Evolutionary conservation across 1,284 basidiomycete genomes (phyloP).

Genomic region (Wolfiporia cocos): DNA sequence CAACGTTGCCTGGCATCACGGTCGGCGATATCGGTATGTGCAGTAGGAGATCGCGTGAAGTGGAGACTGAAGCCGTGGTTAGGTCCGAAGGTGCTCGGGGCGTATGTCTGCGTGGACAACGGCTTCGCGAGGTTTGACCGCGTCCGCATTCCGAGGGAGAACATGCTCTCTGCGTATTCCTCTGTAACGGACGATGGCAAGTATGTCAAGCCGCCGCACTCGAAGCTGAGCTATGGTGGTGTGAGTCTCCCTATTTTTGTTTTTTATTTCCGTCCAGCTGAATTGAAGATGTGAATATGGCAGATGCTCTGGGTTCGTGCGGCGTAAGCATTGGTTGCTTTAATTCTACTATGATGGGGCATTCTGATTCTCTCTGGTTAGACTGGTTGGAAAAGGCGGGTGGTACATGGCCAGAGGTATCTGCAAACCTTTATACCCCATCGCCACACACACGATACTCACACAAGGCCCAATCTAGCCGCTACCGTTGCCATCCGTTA

Average conservation of each 20-base stretch:
- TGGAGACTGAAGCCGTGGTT: neutral
- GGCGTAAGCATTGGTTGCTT: constrained; percentile 28
- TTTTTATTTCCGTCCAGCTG: neutral
- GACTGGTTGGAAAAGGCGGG: constrained; percentile 56
- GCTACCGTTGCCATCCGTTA: constrained; percentile 74
- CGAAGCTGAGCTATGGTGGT: constrained; percentile 74
- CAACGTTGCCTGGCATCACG: constrained; percentile 53
- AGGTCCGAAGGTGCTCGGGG: constrained; percentile 64
- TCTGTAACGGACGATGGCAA: constrained; percentile 61
- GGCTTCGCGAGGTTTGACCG: constrained; percentile 68
- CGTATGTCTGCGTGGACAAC: constrained; percentile 55
- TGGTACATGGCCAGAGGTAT: constrained; percentile 57
- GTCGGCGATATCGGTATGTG: constrained; percentile 70
- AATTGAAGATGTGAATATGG: neutral
- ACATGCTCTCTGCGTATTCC: constrained; percentile 77
- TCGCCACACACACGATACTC: too few relatives aligned
- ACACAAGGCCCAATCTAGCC: constrained; percentile 40
- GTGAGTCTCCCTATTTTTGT: constrained; percentile 45
- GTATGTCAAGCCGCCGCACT: constrained; percentile 66
- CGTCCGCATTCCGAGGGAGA: constrained; percentile 65
- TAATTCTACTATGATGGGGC: neutral
- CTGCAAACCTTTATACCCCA: too few relatives aligned
- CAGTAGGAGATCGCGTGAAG: neutral
- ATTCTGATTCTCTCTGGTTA: constrained; percentile 16
- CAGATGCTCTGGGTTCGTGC: constrained; percentile 72